Conservation (phyloP, 2,329 filamentous ascomycete species). For the Talaromyces sp. region DNA sequence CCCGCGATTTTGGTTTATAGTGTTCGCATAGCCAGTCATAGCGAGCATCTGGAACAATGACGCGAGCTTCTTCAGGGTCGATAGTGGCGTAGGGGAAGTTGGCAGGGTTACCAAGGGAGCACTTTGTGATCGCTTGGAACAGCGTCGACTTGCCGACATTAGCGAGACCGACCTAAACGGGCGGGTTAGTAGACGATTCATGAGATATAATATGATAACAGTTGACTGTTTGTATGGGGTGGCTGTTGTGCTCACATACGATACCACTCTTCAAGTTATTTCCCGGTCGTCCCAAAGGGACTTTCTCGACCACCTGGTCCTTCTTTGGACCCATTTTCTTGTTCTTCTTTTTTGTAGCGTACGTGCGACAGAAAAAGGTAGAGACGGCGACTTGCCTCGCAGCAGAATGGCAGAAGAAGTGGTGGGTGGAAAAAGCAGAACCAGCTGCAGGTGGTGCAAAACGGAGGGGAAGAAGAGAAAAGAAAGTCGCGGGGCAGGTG, state of each 20-base stretch:
- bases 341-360: slow-evolving; percentile 56
- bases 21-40: slow-evolving; percentile 95
- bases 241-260: slow-evolving; percentile 59
- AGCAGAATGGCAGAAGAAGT: slow-evolving; percentile 23
- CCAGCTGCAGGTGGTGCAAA: slow-evolving; percentile 57
- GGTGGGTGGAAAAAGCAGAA: slow-evolving; percentile 53
- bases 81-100: slow-evolving; percentile 99
- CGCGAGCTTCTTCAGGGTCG: slow-evolving; percentile 94
- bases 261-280: slow-evolving; percentile 99
- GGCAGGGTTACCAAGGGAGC: slow-evolving; percentile 92
- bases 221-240: not conserved
- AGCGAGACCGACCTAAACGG: slow-evolving; percentile 79
- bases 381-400: slow-evolving; percentile 28
- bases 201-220: not conserved
- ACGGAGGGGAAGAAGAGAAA: slow-evolving; percentile 51
- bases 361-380: slow-evolving; percentile 46
- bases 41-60: slow-evolving; percentile 91
- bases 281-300: slow-evolving; percentile 89
- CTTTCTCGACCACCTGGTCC: slow-evolving; percentile 83
- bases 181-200: slow-evolving; percentile 17
- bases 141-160: slow-evolving; percentile 99
- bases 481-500: slow-evolving; percentile 33
- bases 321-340: slow-evolving; percentile 96
- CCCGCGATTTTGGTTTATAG: slow-evolving; percentile 94
- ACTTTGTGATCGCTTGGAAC: slow-evolving; percentile 99